Evolutionary conservation across 306 rosid species (phyloP).

Genomic region (Styphnolobium japonicum): DNA sequence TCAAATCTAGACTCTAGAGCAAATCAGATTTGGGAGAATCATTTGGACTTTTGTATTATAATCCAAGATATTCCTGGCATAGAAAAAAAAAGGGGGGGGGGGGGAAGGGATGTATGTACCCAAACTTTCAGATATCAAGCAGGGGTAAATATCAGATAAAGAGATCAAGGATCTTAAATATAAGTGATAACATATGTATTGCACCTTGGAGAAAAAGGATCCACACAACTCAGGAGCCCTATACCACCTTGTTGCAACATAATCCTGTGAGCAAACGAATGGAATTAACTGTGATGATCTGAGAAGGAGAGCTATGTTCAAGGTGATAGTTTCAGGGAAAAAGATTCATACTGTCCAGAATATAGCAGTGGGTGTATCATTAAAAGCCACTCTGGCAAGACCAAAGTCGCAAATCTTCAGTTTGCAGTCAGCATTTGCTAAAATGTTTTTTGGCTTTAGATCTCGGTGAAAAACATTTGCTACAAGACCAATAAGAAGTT

Average conservation of each 20-base stretch:
- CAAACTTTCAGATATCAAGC: neutral
- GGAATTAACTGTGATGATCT: slow-evolving; percentile 8
- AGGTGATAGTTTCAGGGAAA: slow-evolving; percentile 2
- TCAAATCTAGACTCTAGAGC: too few relatives aligned
- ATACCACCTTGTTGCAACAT: slow-evolving; percentile 99
- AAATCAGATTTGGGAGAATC: neutral
- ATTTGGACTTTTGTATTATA: neutral
- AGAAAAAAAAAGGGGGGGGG: neutral
- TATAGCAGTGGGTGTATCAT: slow-evolving; percentile 97
- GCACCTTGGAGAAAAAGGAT: slow-evolving; percentile 96
- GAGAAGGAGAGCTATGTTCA: slow-evolving; percentile 13
- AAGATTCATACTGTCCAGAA: slow-evolving; percentile 89
- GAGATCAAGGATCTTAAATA: slow-evolving; percentile 20
- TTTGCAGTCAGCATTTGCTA: slow-evolving; percentile 99
- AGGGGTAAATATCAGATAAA: neutral
- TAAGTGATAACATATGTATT: slow-evolving; percentile 11
- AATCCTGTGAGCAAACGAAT: slow-evolving; percentile 63
- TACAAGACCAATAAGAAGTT: slow-evolving; percentile 44
- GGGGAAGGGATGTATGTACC: neutral
- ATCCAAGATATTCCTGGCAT: neutral
- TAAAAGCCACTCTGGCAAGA: slow-evolving; percentile 97
- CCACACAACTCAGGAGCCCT: slow-evolving; percentile 99
- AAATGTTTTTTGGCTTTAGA: slow-evolving; percentile 92
- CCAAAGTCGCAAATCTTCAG: slow-evolving; percentile 99
- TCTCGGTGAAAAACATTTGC: slow-evolving; percentile 99